Percentiles rank a stretch among this genome's conserved stretches.
phyloP scores from a whole-genome alignment of 2,329 filamentous ascomycete species.

The Aspergillus pseudonomiae region DNA sequence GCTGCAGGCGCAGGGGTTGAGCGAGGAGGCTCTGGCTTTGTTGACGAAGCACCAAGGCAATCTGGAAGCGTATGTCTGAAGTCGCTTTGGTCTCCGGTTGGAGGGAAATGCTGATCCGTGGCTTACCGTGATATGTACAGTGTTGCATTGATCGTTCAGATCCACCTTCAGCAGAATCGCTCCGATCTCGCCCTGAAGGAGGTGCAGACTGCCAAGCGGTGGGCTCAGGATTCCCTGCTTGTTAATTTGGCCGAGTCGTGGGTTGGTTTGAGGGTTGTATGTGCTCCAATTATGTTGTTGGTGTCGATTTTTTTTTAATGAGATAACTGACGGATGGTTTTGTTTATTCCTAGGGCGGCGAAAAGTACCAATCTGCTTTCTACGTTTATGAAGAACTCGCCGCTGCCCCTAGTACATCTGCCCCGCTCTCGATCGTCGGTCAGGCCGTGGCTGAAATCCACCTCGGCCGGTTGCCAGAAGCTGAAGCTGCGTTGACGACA shows the following conservation, averaged over 20 bases:
- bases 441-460: constrained; percentile 93
- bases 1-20: constrained; percentile 75
- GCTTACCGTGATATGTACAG: constrained; percentile 37
- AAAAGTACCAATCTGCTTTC: constrained; percentile 94
- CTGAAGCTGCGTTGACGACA: constrained; percentile 81
- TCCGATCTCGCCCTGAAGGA: constrained; percentile 90
- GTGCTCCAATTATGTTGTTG: constrained; percentile 24
- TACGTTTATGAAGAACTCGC: constrained; percentile 98
- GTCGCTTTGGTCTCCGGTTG: neutral
- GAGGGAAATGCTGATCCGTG: neutral
- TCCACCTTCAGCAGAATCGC: constrained; percentile 88
- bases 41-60: constrained; percentile 83
- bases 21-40: constrained; percentile 81
- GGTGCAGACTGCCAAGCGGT: constrained; percentile 80
- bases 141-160: constrained; percentile 86
- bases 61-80: constrained; percentile 67
- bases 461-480: constrained; percentile 84
- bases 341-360: constrained; percentile 67
- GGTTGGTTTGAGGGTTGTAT: constrained; percentile 84
- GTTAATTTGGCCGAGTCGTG: constrained; percentile 95
- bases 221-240: constrained; percentile 91
- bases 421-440: constrained; percentile 74
- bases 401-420: constrained; percentile 79
- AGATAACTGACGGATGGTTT: neutral
- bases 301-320: neutral